phyloP scores from a whole-genome alignment of 192 early-diverging fungal genomes.

The Rhizophlyctis rosea region DNA sequence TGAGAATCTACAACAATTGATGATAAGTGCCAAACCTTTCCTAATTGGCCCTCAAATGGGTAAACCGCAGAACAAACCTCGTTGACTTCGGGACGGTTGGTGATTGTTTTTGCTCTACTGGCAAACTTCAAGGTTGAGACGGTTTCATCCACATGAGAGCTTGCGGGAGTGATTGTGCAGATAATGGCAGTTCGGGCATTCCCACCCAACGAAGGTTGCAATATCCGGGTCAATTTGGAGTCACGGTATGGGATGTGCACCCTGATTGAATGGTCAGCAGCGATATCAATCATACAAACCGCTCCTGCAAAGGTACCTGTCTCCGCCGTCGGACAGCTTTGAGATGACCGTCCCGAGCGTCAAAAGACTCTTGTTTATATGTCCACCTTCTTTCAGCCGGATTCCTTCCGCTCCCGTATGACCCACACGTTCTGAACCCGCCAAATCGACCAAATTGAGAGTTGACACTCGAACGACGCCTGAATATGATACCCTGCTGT shows the following conservation, averaged over 20 bases:
- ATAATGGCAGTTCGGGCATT: constrained; percentile 88
- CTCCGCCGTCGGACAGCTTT: constrained; percentile 69
- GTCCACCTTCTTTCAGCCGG: constrained; percentile 89
- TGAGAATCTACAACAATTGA: constrained; percentile 42
- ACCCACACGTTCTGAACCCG: constrained; percentile 81
- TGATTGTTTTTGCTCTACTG: constrained; percentile 82
- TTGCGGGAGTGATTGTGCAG: constrained; percentile 81
- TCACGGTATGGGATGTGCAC: constrained; percentile 96
- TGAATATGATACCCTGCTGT: not conserved
- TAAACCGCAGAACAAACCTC: not conserved
- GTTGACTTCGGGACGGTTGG: constrained; percentile 79
- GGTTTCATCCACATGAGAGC: constrained; percentile 77
- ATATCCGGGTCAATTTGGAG: constrained; percentile 91
- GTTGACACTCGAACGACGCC: constrained; percentile 1
- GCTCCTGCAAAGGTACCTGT: not conserved
- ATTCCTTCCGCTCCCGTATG: constrained; percentile 72
- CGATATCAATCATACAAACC: not conserved
- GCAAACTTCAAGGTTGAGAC: constrained; percentile 96
- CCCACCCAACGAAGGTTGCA: constrained; percentile 89
- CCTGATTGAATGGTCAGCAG: not conserved
- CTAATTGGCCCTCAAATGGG: not conserved
- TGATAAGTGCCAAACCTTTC: not conserved
- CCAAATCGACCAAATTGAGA: constrained; percentile 90
- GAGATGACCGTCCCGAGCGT: constrained; percentile 92
- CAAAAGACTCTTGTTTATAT: constrained; percentile 88